Conservation (phyloP, 257 asterid species). For the Ilex asprella region DNA sequence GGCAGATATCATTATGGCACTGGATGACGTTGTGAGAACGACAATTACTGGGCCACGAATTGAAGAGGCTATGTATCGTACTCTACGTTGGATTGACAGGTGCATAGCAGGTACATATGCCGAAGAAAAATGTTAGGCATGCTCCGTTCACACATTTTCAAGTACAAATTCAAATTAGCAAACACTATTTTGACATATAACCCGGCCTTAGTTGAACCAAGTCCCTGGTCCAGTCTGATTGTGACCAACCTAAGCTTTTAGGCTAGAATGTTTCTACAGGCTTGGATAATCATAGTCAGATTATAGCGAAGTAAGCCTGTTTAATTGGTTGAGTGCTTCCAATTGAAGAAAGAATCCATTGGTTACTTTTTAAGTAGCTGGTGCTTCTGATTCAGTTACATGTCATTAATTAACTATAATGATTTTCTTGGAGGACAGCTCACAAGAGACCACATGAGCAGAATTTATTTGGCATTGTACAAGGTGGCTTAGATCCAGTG, state of each 20-base stretch:
- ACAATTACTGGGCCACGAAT: constrained; percentile 95
- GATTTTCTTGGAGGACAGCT: constrained; percentile 46
- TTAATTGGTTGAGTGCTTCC: neutral
- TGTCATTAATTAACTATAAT: neutral
- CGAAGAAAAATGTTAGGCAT: neutral
- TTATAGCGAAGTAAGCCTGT: neutral
- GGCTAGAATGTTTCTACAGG: neutral
- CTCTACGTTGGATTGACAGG: constrained; percentile 99
- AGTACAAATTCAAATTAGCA: too few relatives aligned
- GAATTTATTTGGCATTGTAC: constrained; percentile 96
- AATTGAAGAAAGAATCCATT: neutral
- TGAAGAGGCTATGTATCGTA: constrained; percentile 96
- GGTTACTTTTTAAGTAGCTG: constrained; percentile 1
- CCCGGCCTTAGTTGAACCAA: too few relatives aligned
- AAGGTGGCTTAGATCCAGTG: constrained; percentile 97
- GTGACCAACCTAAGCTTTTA: too few relatives aligned
- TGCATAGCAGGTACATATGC: constrained; percentile 71
- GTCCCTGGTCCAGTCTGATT: too few relatives aligned
- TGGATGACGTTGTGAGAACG: constrained; percentile 96
- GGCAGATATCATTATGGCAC: constrained; percentile 99
- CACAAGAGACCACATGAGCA: constrained; percentile 91
- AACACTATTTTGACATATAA: too few relatives aligned
- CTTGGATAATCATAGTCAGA: neutral
- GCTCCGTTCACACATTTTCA: too few relatives aligned
- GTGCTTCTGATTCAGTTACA: constrained; percentile 7